Conservation (phyloP, 306 rosid genomes). For the Gastrolobium villosum region DNA sequence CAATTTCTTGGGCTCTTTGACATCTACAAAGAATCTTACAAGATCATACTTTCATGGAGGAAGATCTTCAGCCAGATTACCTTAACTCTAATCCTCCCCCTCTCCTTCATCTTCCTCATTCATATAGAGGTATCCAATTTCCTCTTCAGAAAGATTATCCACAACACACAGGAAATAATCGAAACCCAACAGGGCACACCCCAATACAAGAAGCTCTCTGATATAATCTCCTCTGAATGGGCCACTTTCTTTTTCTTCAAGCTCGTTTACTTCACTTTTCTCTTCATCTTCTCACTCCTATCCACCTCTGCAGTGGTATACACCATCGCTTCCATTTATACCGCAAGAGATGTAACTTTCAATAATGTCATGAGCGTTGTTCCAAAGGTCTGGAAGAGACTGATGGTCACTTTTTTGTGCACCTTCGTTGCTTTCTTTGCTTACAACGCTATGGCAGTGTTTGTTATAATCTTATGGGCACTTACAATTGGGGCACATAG, state of each 20-base stretch:
- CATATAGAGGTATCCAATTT: constrained; percentile 63
- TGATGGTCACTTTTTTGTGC: constrained; percentile 69
- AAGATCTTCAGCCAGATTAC: constrained; percentile 71
- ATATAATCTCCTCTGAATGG: constrained; percentile 57
- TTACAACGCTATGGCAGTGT: constrained; percentile 43
- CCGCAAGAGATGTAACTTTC: constrained; percentile 57
- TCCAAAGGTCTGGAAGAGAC: constrained; percentile 77
- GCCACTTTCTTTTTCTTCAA: constrained; percentile 55
- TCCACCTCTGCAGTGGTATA: constrained; percentile 79
- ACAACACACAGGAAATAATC: constrained; percentile 32
- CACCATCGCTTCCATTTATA: constrained; percentile 75
- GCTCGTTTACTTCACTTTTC: constrained; percentile 45
- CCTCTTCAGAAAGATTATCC: constrained; percentile 47
- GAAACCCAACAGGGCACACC: constrained; percentile 39
- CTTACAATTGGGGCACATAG: fast-evolving
- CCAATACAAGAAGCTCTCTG: constrained; percentile 46
- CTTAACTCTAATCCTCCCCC: constrained; percentile 70
- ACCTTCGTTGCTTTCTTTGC: constrained; percentile 50
- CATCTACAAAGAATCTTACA: constrained; percentile 67
- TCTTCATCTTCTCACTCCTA: constrained; percentile 43
- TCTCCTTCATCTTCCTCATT: constrained; percentile 64
- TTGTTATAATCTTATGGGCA: not conserved
- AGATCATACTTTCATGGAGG: constrained; percentile 57
- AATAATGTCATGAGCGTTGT: constrained; percentile 64
- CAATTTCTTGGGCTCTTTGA: constrained; percentile 65